A percentile compares a stretch with the other conserved stretches of the same genome.
Evolutionary conservation across 768 basidiomycete species (phyloP).

Genomic region (Leccinum incarnatum): DNA sequence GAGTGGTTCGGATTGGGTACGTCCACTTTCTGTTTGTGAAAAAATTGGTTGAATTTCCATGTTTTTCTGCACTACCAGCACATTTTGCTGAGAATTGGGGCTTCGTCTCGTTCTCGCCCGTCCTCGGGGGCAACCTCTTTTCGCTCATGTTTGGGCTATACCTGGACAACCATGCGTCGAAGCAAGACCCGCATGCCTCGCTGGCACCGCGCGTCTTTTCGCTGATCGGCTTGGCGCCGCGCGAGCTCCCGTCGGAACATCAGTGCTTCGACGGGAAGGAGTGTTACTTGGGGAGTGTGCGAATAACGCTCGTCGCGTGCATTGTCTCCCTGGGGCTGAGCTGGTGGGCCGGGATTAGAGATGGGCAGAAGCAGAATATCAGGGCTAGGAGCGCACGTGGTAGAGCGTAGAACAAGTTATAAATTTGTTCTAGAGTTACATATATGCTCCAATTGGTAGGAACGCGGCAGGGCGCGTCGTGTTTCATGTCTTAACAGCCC

Average conservation of each 20-base stretch:
- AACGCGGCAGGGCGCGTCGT: no score
- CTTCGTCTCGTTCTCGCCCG: conserved; percentile 66
- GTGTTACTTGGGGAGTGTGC: conserved; percentile 60
- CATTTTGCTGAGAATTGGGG: conserved; percentile 90
- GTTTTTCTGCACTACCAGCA: conserved; percentile 33
- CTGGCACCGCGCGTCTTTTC: background rate
- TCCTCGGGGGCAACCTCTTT: conserved; percentile 79
- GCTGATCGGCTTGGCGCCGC: background rate
- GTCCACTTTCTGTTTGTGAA: conserved; percentile 30
- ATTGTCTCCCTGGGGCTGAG: conserved; percentile 36
- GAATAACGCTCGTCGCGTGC: conserved; percentile 42
- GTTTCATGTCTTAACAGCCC: no score
- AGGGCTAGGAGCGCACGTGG: conserved; percentile 1
- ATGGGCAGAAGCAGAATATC: conserved; percentile 13
- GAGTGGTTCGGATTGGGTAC: conserved; percentile 89
- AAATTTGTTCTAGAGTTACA: no score
- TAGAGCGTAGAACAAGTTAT: background rate
- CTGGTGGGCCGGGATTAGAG: conserved; percentile 37
- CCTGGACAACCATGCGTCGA: conserved; percentile 64
- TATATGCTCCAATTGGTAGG: no score
- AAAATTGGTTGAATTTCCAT: background rate
- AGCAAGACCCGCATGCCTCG: background rate
- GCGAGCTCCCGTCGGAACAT: conserved; percentile 31
- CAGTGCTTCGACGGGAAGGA: conserved; percentile 55
- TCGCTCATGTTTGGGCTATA: conserved; percentile 82